These are phyloP conservation scores for Diaporthe citri DNA, from an alignment of 2,329 filamentous ascomycete species.

Conservation along the genomic window DNA sequence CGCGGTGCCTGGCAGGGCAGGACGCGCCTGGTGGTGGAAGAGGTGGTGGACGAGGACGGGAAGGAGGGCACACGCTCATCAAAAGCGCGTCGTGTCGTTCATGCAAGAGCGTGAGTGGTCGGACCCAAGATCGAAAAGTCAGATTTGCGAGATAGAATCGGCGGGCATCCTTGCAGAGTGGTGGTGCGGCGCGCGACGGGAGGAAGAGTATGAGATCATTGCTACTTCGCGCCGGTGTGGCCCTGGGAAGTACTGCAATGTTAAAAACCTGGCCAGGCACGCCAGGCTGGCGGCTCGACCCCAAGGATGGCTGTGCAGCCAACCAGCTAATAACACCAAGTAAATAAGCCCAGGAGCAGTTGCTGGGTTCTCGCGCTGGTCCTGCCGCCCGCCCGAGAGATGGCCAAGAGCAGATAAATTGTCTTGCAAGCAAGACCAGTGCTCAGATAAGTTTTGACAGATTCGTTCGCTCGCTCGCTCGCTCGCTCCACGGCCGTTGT, in stretches of 20 bases:
- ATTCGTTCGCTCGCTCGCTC: background rate
- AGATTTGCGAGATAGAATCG: conserved; percentile 29
- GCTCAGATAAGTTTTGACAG: conserved; percentile 6
- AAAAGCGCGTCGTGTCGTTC: conserved; percentile 27
- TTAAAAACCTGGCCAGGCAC: conserved; percentile 11
- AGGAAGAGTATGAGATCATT: conserved; percentile 25
- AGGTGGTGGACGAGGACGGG: background rate
- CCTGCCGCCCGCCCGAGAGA: background rate
- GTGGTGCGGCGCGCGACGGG: conserved; percentile 2
- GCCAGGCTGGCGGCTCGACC: background rate
- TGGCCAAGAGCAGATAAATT: conserved; percentile 2
- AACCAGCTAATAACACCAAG: background rate
- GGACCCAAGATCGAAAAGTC: conserved; percentile 28
- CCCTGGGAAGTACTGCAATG: conserved; percentile 16
- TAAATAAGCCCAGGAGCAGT: conserved; percentile 11
- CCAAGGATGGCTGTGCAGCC: conserved; percentile 6
- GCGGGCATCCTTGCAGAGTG: conserved; percentile 16
- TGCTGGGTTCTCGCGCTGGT: background rate
- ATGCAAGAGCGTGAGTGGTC: conserved; percentile 34
- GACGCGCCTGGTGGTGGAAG: background rate
- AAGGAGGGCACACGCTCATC: background rate
- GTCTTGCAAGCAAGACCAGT: background rate
- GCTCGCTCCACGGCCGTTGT: conserved; percentile 14
- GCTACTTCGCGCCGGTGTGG: conserved; percentile 15
- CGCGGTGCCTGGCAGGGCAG: conserved; percentile 1